Conservation (phyloP, 2,329 filamentous ascomycete species). For the Blastomyces emzantsi region DNA sequence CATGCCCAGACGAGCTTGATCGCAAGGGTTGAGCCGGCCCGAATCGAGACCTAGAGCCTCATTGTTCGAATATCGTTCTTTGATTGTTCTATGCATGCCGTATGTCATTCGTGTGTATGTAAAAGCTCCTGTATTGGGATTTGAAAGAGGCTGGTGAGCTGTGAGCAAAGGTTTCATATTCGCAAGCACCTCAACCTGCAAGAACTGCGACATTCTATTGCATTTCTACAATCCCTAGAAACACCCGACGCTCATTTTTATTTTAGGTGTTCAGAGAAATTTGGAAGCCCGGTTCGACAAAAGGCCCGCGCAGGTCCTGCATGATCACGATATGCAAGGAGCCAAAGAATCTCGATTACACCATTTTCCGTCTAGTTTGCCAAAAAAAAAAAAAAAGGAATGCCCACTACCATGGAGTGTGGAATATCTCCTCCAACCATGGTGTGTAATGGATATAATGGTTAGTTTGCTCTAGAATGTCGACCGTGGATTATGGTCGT, state of each 20-base stretch:
- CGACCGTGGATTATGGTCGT: not conserved
- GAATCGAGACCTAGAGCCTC: not conserved
- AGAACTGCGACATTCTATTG: not conserved
- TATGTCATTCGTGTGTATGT: not conserved
- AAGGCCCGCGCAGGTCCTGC: not conserved
- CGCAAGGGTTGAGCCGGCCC: not conserved
- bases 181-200: not conserved
- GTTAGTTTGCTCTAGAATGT: not conserved
- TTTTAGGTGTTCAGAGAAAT: not conserved
- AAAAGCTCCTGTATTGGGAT: not conserved
- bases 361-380: not conserved
- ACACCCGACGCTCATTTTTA: not conserved
- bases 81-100: constrained; percentile 4
- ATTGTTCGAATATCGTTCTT: constrained; percentile 1
- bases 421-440: not conserved
- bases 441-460: not conserved
- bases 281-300: not conserved
- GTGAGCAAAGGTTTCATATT: not conserved
- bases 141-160: not conserved
- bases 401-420: not conserved
- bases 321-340: not conserved
- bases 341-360: not conserved
- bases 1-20: not conserved
- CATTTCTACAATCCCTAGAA: not conserved
- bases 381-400: not conserved